Evolutionary conservation across 202 grass and related monocot species (phyloP).

Genomic region (Zizania palustris): DNA sequence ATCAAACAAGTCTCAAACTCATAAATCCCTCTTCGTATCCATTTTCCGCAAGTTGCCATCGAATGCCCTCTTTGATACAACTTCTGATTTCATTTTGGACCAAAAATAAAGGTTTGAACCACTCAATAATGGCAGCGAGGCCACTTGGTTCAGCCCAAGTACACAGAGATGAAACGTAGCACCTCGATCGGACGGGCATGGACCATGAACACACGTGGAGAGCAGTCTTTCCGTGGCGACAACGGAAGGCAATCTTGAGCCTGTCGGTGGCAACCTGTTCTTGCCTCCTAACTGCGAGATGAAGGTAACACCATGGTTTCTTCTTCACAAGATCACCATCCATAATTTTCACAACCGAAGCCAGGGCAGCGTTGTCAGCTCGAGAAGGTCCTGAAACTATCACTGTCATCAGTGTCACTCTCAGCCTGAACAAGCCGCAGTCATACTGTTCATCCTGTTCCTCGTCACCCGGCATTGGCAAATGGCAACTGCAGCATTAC

Average conservation of each 20-base stretch:
- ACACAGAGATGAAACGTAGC: constrained; percentile 2
- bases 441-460: neutral
- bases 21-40: neutral
- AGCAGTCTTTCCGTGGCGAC: neutral
- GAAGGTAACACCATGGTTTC: neutral
- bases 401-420: constrained; percentile 28
- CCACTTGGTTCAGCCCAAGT: neutral
- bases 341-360: neutral
- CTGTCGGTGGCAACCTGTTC: constrained; percentile 18
- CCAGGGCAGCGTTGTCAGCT: neutral
- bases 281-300: neutral
- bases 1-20: neutral
- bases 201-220: neutral
- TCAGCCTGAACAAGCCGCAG: neutral
- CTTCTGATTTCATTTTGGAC: no score
- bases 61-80: no score
- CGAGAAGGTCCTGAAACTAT: neutral
- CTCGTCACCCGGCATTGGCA: neutral
- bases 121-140: neutral
- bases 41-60: no score
- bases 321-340: neutral
- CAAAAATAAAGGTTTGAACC: no score
- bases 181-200: neutral
- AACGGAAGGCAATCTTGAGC: neutral
- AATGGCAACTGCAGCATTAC: neutral